Evolutionary conservation across 208 protist species (phyloP).

Genomic region (Leishmania martiniquensis): DNA sequence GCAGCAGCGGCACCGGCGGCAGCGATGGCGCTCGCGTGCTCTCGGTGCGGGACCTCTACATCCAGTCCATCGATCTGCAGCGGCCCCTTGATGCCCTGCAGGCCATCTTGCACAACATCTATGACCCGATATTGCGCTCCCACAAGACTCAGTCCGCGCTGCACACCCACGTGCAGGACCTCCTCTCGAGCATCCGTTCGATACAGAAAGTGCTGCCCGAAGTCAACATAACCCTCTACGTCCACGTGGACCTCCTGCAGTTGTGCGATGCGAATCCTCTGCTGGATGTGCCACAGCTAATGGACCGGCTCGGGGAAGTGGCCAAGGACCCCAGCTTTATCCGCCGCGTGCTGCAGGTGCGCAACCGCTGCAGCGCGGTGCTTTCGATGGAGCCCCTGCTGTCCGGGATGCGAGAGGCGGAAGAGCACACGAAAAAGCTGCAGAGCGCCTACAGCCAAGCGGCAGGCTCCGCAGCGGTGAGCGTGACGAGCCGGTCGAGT

Average conservation of each 20-base stretch:
- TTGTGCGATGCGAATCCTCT: conserved; percentile 70
- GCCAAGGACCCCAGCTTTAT: conserved; percentile 68
- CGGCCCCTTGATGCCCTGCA: conserved; percentile 69
- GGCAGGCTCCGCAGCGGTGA: background rate
- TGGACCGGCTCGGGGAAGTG: conserved; percentile 66
- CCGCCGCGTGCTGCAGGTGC: conserved; percentile 58
- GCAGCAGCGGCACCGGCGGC: too few relatives aligned
- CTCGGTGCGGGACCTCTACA: conserved; percentile 56
- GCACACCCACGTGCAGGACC: conserved; percentile 70
- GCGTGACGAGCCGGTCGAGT: background rate
- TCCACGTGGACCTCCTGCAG: conserved; percentile 69
- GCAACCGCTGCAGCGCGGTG: conserved; percentile 61
- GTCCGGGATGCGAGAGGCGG: conserved; percentile 36
- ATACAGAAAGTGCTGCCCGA: conserved; percentile 56
- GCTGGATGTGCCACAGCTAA: conserved; percentile 67
- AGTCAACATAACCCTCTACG: conserved; percentile 72
- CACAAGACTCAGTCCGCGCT: conserved; percentile 50
- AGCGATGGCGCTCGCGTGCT: conserved; percentile 13
- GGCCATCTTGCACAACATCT: conserved; percentile 61
- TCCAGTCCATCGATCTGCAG: conserved; percentile 68
- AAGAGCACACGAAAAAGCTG: conserved; percentile 22
- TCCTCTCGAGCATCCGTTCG: conserved; percentile 70
- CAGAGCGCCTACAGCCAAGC: conserved; percentile 20
- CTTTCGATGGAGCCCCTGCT: conserved; percentile 61
- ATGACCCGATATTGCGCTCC: conserved; percentile 65